phyloP scores from a whole-genome alignment of 2,329 filamentous ascomycete genomes.

The Penicillium verrucosum region DNA sequence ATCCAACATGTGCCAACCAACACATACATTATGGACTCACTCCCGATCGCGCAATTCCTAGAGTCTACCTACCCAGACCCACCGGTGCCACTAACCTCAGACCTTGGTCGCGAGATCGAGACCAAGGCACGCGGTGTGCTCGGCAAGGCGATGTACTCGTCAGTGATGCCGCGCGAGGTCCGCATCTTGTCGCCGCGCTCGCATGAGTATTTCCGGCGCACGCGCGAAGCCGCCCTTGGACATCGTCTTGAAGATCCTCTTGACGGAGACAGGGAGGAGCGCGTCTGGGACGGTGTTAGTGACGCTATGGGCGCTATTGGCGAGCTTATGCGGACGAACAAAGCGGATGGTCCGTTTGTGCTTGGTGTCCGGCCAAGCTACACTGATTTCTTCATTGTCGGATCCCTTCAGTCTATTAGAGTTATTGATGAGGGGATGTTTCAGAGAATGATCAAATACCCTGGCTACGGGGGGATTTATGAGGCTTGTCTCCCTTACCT shows the following conservation, averaged over 20 bases:
- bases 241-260: conserved; percentile 39
- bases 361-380: conserved; percentile 36
- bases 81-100: conserved; percentile 35
- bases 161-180: conserved; percentile 40
- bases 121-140: conserved; percentile 29
- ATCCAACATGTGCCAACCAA: conserved; percentile 43
- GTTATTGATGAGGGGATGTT: conserved; percentile 33
- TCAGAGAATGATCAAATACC: conserved; percentile 24
- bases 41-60: conserved; percentile 40
- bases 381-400: conserved; percentile 43
- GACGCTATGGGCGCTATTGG: conserved; percentile 28
- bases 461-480: conserved; percentile 7
- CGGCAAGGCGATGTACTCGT: conserved; percentile 28
- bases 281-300: conserved; percentile 7
- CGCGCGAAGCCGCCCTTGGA: conserved; percentile 38
- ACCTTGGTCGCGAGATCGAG: conserved; percentile 36
- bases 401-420: conserved; percentile 34
- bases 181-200: conserved; percentile 36
- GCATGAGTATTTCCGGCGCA: conserved; percentile 41
- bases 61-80: conserved; percentile 41
- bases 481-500: conserved; percentile 14
- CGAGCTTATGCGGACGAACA: conserved; percentile 35
- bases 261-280: conserved; percentile 7
- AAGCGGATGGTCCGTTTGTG: conserved; percentile 40
- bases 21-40: conserved; percentile 43